Conservation (phyloP, 441 rosid species). For the Euphorbia corollata region DNA sequence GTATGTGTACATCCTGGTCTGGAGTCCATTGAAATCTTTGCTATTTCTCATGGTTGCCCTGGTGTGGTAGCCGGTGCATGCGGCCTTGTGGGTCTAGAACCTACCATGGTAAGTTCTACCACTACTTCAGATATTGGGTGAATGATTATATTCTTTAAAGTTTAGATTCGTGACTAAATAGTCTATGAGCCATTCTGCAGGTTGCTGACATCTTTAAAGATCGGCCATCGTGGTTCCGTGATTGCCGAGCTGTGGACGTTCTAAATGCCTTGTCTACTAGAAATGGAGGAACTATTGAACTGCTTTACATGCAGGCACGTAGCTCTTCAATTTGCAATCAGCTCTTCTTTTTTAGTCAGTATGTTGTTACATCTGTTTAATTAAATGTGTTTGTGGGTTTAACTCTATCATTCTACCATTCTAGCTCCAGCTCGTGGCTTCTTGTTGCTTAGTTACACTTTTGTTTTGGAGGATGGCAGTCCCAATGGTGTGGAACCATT, state of each 20-base stretch:
- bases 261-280: slow-evolving; percentile 84
- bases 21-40: slow-evolving; percentile 99
- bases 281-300: slow-evolving; percentile 91
- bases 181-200: slow-evolving; percentile 24
- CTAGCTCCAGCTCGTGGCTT: slow-evolving; percentile 94
- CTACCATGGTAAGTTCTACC: slow-evolving; percentile 64
- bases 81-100: slow-evolving; percentile 96
- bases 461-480: slow-evolving; percentile 94
- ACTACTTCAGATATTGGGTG: background rate
- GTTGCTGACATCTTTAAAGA: slow-evolving; percentile 96
- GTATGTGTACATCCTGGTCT: slow-evolving; percentile 86
- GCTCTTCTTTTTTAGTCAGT: background rate
- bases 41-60: slow-evolving; percentile 96
- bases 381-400: slow-evolving; percentile 4
- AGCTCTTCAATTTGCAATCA: background rate
- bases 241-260: slow-evolving; percentile 93
- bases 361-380: background rate
- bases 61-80: slow-evolving; percentile 99
- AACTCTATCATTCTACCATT: slow-evolving; percentile 94
- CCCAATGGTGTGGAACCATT: slow-evolving; percentile 59
- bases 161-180: slow-evolving; percentile 6
- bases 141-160: background rate
- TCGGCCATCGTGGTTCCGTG: slow-evolving; percentile 88
- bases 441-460: slow-evolving; percentile 86
- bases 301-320: slow-evolving; percentile 88